Conservation (phyloP, 768 basidiomycete genomes). For the Boletus tomentosulus region DNA sequence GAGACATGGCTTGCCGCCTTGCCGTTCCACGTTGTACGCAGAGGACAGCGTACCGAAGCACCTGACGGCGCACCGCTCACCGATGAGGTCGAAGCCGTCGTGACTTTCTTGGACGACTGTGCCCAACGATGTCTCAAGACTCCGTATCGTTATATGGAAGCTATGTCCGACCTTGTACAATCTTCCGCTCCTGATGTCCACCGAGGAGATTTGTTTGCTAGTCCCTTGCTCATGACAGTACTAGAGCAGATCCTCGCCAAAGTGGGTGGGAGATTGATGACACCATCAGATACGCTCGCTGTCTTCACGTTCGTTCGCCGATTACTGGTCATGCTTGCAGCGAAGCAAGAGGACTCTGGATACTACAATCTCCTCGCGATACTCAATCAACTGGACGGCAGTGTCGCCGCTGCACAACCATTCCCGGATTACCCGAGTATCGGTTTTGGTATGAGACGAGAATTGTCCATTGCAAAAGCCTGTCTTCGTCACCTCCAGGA, state of each 20-base stretch:
- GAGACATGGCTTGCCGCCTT: constrained; percentile 69
- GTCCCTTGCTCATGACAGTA: constrained; percentile 76
- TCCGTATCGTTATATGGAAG: constrained; percentile 84
- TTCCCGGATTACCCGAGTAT: constrained; percentile 35
- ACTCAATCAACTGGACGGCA: constrained; percentile 35
- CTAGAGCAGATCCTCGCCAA: constrained; percentile 77
- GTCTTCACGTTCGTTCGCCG: constrained; percentile 61
- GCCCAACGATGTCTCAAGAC: constrained; percentile 76
- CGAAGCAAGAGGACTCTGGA: constrained; percentile 46
- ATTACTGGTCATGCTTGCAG: constrained; percentile 52
- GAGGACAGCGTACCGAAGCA: constrained; percentile 34
- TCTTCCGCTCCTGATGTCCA: constrained; percentile 8
- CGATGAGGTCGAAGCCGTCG: constrained; percentile 53
- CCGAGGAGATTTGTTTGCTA: constrained; percentile 42
- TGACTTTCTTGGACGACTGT: constrained; percentile 82
- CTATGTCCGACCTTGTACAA: constrained; percentile 39
- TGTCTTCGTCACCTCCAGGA: constrained; percentile 33
- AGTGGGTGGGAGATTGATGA: constrained; percentile 47
- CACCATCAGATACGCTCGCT: constrained; percentile 59
- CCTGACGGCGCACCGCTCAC: constrained; percentile 51
- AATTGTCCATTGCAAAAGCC: constrained; percentile 39
- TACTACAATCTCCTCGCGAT: constrained; percentile 32
- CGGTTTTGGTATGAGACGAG: constrained; percentile 40
- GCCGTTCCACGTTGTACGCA: constrained; percentile 38
- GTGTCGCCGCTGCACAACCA: constrained; percentile 28